Conservation (phyloP, 352 stramenopile genomes). For the Labyrinthula sp. region DNA sequence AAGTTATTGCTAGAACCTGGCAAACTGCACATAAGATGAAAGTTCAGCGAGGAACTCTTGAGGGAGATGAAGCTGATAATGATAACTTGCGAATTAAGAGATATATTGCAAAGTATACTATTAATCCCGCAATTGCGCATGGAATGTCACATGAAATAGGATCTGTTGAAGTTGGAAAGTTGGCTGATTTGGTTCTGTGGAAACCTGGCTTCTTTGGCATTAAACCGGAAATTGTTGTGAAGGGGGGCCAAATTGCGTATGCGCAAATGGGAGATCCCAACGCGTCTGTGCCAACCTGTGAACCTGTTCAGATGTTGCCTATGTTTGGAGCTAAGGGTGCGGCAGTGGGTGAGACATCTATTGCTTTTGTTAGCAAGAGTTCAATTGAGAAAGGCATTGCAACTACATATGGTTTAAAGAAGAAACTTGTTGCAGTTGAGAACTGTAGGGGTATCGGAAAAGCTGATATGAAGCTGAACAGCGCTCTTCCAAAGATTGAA, state of each 20-base stretch:
- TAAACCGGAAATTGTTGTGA: slow-evolving; percentile 86
- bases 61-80: slow-evolving; percentile 50
- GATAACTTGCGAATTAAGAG: slow-evolving; percentile 82
- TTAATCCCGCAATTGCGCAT: slow-evolving; percentile 85
- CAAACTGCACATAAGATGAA: slow-evolving; percentile 97
- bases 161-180: slow-evolving; percentile 70
- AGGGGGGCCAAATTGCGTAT: slow-evolving; percentile 72
- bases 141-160: slow-evolving; percentile 82
- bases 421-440: slow-evolving; percentile 54
- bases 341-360: slow-evolving; percentile 43
- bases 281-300: slow-evolving; percentile 76
- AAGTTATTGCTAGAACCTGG: slow-evolving; percentile 87
- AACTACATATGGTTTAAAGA: slow-evolving; percentile 54
- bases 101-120: slow-evolving; percentile 93
- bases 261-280: slow-evolving; percentile 91
- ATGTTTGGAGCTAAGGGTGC: slow-evolving; percentile 64
- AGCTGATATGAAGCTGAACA: slow-evolving; percentile 85
- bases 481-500: slow-evolving; percentile 65
- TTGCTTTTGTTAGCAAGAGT: slow-evolving; percentile 67
- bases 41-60: slow-evolving; percentile 56
- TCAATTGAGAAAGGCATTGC: slow-evolving; percentile 47
- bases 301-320: slow-evolving; percentile 78
- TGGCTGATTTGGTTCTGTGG: slow-evolving; percentile 80
- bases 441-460: slow-evolving; percentile 64
- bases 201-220: slow-evolving; percentile 76